Percentiles rank a stretch among this genome's conserved stretches.
phyloP scores from a whole-genome alignment of 2,329 filamentous ascomycete species.

The Stemphylium beticola region DNA sequence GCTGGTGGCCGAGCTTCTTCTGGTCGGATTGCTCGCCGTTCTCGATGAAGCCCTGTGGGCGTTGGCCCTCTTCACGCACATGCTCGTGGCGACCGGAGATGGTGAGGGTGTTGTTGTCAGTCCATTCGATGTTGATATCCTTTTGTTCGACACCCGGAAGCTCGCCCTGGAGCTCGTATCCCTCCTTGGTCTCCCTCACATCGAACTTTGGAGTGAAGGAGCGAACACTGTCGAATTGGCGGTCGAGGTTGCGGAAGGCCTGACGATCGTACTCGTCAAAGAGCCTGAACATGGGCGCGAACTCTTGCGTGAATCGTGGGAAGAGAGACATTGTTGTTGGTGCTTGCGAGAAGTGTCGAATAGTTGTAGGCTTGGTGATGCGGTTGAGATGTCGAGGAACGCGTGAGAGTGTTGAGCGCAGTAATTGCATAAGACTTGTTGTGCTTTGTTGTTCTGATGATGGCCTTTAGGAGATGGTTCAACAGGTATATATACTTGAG shows the following conservation, averaged over 20 bases:
- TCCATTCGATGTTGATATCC: constrained; percentile 78
- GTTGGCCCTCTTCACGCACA: constrained; percentile 62
- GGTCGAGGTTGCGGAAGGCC: constrained; percentile 36
- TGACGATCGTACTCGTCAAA: constrained; percentile 56
- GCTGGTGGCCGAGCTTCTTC: constrained; percentile 46
- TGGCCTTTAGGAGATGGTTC: constrained; percentile 7
- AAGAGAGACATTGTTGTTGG: constrained; percentile 50
- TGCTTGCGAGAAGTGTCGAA: constrained; percentile 30
- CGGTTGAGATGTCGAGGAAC: constrained; percentile 40
- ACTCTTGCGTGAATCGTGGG: constrained; percentile 50
- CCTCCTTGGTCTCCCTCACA: constrained; percentile 70
- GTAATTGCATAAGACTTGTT: constrained; percentile 45
- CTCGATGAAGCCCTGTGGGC: constrained; percentile 58
- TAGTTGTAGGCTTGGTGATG: constrained; percentile 35
- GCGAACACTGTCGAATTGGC: constrained; percentile 44
- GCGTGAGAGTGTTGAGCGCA: constrained; percentile 41
- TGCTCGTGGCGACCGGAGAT: constrained; percentile 74
- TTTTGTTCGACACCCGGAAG: constrained; percentile 77
- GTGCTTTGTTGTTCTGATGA: constrained; percentile 40
- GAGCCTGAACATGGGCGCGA: constrained; percentile 55
- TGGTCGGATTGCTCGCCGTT: constrained; percentile 28
- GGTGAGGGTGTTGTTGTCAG: constrained; percentile 73
- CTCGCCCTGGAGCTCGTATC: constrained; percentile 81
- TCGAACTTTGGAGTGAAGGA: constrained; percentile 81
- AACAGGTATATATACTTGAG: constrained; percentile 39